A percentile compares a stretch with the other conserved stretches of the same genome.
Evolutionary conservation across 805 yeast species (phyloP).

Genomic region (Pichia nakasei): DNA sequence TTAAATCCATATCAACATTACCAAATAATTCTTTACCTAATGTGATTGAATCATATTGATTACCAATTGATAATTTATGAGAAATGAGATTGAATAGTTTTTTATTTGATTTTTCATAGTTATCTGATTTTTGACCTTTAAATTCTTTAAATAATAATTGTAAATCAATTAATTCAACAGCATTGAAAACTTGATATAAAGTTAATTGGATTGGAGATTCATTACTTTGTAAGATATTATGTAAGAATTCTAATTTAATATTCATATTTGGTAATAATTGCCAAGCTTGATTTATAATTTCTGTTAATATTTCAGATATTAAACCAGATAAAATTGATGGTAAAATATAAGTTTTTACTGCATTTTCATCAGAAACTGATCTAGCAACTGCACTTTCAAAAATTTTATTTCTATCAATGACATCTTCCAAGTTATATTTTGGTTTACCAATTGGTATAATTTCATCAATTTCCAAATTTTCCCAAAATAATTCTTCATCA

Average conservation of each 20-base stretch:
- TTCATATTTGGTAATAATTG: conserved; percentile 24
- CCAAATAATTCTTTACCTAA: conserved; percentile 23
- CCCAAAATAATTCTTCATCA: conserved; percentile 21
- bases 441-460: conserved; percentile 27
- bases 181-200: conserved; percentile 29
- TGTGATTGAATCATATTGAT: conserved; percentile 21
- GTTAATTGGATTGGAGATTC: conserved; percentile 36
- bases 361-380: conserved; percentile 11
- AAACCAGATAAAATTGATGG: conserved; percentile 27
- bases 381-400: conserved; percentile 23
- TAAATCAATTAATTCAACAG: conserved; percentile 28
- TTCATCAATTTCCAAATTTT: conserved; percentile 3
- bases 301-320: conserved; percentile 21
- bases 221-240: conserved; percentile 26
- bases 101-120: conserved; percentile 21
- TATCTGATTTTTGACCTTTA: conserved; percentile 13
- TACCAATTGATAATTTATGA: conserved; percentile 17
- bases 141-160: conserved; percentile 19
- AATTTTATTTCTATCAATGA: conserved; percentile 19
- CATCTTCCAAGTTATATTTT: conserved; percentile 25
- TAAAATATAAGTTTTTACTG: conserved; percentile 22
- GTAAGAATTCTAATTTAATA: conserved; percentile 28
- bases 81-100: conserved; percentile 13
- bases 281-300: conserved; percentile 24
- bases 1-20: conserved; percentile 8